phyloP scores from a whole-genome alignment of 2,329 filamentous ascomycete species.

The Macroventuria anomochaeta region DNA sequence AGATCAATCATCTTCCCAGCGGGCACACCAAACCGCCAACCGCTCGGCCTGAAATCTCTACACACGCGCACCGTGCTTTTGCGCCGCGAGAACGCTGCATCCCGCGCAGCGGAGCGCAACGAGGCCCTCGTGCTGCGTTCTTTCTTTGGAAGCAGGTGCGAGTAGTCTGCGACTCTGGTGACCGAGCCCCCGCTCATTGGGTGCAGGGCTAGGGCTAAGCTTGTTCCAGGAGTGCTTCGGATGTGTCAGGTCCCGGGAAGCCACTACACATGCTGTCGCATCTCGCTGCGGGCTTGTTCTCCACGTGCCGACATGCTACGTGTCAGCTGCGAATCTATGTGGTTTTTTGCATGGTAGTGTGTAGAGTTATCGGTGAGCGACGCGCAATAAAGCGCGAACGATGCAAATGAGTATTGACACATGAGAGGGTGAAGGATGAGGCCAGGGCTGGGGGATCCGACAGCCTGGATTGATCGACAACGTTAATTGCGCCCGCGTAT shows the following conservation, averaged over 20 bases:
- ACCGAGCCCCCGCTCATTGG: slow-evolving; percentile 26
- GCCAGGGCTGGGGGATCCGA: slow-evolving; percentile 15
- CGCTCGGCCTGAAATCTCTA: slow-evolving; percentile 13
- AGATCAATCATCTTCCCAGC: slow-evolving; percentile 10
- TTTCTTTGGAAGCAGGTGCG: slow-evolving; percentile 7
- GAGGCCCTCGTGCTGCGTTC: slow-evolving; percentile 6
- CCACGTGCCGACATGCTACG: slow-evolving; percentile 9
- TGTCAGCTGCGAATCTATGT: slow-evolving; percentile 13
- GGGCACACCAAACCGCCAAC: slow-evolving; percentile 13
- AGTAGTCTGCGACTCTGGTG: slow-evolving; percentile 7
- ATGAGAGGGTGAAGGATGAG: slow-evolving; percentile 19
- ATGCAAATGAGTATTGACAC: background rate
- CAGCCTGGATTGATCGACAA: slow-evolving; percentile 20
- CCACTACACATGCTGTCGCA: slow-evolving; percentile 40
- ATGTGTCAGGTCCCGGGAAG: slow-evolving; percentile 44
- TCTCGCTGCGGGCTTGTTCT: background rate
- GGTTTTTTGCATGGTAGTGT: background rate
- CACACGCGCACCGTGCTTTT: slow-evolving; percentile 8
- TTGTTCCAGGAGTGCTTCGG: slow-evolving; percentile 42
- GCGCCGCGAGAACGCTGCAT: slow-evolving; percentile 12
- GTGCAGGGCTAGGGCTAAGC: slow-evolving; percentile 35
- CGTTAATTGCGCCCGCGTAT: slow-evolving; percentile 13
- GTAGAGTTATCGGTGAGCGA: slow-evolving; percentile 1
- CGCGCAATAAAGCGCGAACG: slow-evolving; percentile 1
- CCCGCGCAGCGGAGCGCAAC: slow-evolving; percentile 2